Conservation (phyloP, 148 eudicot species). For the Rheum nobile region DNA sequence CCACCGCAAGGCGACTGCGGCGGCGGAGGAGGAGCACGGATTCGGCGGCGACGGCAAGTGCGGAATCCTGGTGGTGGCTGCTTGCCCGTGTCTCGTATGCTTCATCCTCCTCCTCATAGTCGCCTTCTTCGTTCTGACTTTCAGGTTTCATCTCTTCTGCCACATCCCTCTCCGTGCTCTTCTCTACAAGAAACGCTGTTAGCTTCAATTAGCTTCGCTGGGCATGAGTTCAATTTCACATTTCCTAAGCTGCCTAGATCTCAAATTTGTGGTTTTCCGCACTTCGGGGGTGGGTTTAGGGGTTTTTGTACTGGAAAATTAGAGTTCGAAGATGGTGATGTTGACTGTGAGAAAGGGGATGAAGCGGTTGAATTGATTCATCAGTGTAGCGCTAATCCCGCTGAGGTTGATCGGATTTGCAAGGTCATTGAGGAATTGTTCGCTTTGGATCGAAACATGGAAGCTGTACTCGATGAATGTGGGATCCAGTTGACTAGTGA, state of each 20-base stretch:
- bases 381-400: conserved; percentile 36
- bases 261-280: background rate
- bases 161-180: conserved; percentile 40
- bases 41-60: conserved; percentile 9
- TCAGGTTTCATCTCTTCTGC: conserved; percentile 43
- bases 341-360: conserved; percentile 14
- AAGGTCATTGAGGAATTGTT: conserved; percentile 77
- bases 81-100: conserved; percentile 60
- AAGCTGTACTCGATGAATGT: conserved; percentile 76
- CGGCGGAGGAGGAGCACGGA: conserved; percentile 18
- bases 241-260: background rate
- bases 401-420: conserved; percentile 64
- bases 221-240: background rate
- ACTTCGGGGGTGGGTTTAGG: conserved; percentile 22
- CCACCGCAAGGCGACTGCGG: conserved; percentile 8
- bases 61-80: conserved; percentile 34
- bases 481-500: conserved; percentile 49
- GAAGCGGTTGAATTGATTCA: conserved; percentile 10
- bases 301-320: conserved; percentile 18
- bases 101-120: conserved; percentile 31
- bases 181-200: conserved; percentile 45
- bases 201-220: conserved; percentile 4
- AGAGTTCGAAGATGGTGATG: conserved; percentile 11
- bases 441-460: conserved; percentile 80
- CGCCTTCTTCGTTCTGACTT: conserved; percentile 20